Percentiles rank a stretch among this genome's conserved stretches.
phyloP scores from a whole-genome alignment of 345 rosid genomes.

The Populus pruinosa region DNA sequence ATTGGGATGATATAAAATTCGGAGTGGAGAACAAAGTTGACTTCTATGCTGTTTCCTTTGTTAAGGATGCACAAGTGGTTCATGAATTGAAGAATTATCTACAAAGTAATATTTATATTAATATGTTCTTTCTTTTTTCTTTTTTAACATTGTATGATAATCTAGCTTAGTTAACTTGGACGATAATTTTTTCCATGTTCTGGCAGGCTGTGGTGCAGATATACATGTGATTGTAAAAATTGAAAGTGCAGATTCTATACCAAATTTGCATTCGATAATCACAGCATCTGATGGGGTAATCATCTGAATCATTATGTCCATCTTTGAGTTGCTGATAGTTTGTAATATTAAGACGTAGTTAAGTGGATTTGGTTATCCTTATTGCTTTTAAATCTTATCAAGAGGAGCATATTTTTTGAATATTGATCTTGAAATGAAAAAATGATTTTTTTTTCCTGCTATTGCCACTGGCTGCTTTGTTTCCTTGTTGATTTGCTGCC shows the following conservation, averaged over 20 bases:
- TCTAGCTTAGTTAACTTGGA: background rate
- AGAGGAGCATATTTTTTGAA: background rate
- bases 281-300: slow-evolving; percentile 98
- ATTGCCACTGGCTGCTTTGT: background rate
- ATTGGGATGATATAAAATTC: slow-evolving; percentile 98
- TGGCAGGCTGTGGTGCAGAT: slow-evolving; percentile 73
- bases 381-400: background rate
- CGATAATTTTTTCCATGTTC: slow-evolving; percentile 11
- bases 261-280: slow-evolving; percentile 90
- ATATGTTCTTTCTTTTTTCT: background rate
- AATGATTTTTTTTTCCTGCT: background rate
- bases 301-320: slow-evolving; percentile 18
- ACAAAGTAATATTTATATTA: slow-evolving; percentile 37
- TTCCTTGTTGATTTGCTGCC: background rate
- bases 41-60: slow-evolving; percentile 96
- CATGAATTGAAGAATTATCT: slow-evolving; percentile 95
- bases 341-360: background rate
- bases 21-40: slow-evolving; percentile 96
- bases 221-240: slow-evolving; percentile 89
- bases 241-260: slow-evolving; percentile 96
- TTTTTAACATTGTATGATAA: background rate
- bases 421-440: background rate
- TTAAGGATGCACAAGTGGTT: slow-evolving; percentile 98
- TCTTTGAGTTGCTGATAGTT: slow-evolving; percentile 16
- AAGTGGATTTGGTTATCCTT: background rate